Evolutionary conservation across 768 basidiomycete genomes (phyloP), one percentile per base, ranked within the genome.

Genomic region (Coprinopsis marcescibilis): DNA sequence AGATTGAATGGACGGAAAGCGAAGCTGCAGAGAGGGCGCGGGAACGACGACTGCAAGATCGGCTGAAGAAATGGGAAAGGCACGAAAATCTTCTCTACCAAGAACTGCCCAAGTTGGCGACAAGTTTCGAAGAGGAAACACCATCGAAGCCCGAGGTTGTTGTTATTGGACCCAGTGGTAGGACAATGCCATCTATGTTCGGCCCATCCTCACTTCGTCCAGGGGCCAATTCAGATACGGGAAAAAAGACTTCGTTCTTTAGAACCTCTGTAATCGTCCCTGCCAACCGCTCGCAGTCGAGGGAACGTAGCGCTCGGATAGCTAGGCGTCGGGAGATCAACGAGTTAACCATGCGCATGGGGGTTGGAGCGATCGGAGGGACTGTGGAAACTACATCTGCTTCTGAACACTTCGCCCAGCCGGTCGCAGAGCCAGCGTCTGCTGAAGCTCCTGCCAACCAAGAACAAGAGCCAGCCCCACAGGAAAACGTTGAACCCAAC

Each of bases 321-420:
- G 65, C 67, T 3, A 69, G 89, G 27, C 71, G 89, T 48, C 70
- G 78, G 47, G 83, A 90, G 54, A 78, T 89, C 45, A 92, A 92
- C 59, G 83, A 88, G 56, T 65, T 92, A 36, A 81, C 78, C 0
- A 84, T 89, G 73, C 78, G 86, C n/a, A 88, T 89, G 80, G 89
- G 79, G 4, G 71, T 90, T 29, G 85, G 84, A 26, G 76, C 77
- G 0, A 73, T 89, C 5, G 89, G 89, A 8, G 90, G 89, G 10
- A 56, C 68, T 5, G 57, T 89, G 4, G 80, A 79, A 36, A 53
- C 60, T 21, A 59, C 63, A 25, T 58, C 65, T 48, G 70, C 68
- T 8, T 53, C 53, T 19, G 49, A 57, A n/a, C 51, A 51, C 38
- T 55, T 60, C 24, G 35, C 26, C 37, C 33, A 45, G 21, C 43